These are phyloP conservation scores for Ammopiptanthus mongolicus DNA, from an alignment of 306 rosid species.

Conservation along the genomic window DNA sequence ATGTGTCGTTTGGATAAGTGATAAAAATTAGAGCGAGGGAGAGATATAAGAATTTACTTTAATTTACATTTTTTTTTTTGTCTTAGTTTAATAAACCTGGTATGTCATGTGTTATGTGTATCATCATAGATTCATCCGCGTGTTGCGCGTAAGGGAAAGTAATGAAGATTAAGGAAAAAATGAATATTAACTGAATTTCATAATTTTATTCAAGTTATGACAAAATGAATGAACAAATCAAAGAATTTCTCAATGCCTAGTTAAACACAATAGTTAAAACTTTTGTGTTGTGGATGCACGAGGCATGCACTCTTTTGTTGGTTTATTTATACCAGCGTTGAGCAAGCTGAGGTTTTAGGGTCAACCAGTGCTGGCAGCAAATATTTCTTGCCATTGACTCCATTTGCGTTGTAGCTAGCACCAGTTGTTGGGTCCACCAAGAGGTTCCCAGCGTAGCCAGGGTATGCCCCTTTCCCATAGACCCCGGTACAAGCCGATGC, in stretches of 20 bases:
- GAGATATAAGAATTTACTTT: no score
- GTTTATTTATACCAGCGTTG: slow-evolving; percentile 34
- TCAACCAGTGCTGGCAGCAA: slow-evolving; percentile 59
- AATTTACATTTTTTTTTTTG: no score
- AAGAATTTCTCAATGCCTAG: slow-evolving; percentile 13
- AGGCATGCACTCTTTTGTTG: neutral
- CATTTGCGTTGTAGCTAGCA: slow-evolving; percentile 64
- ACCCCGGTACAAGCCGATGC: slow-evolving; percentile 62
- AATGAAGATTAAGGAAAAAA: no score
- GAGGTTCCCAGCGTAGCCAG: slow-evolving; percentile 60
- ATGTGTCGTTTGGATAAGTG: no score
- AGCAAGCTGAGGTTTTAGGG: slow-evolving; percentile 54
- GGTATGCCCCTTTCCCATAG: slow-evolving; percentile 69
- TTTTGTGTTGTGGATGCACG: neutral
- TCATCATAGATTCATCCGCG: no score
- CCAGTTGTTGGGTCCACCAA: slow-evolving; percentile 51
- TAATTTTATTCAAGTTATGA: neutral
- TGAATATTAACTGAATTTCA: neutral
- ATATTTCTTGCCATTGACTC: slow-evolving; percentile 45
- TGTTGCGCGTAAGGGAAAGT: no score
- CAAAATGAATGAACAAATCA: slow-evolving; percentile 11
- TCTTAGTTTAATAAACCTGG: no score
- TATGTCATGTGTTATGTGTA: no score
- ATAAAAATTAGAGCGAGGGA: no score
- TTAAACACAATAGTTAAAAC: neutral